Evolutionary conservation across 192 early-diverging fungal species (phyloP).

Genomic region (Mortierella antarctica): DNA sequence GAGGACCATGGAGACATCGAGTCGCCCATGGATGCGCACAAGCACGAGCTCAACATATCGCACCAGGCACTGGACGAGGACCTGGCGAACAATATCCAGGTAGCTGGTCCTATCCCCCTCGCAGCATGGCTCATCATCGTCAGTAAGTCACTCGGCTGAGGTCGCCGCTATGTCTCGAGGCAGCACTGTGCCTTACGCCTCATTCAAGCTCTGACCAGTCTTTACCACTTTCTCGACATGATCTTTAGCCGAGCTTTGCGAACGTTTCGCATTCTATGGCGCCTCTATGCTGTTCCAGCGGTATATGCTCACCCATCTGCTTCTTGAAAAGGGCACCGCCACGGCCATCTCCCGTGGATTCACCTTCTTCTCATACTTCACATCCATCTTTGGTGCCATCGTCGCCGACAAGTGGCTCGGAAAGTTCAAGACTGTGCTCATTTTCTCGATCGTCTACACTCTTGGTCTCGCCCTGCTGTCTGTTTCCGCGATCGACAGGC

Average conservation of each 20-base stretch:
- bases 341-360: slow-evolving; percentile 72
- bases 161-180: too few relatives aligned
- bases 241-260: slow-evolving; percentile 66
- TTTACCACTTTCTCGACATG: slow-evolving; percentile 16
- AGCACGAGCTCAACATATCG: slow-evolving; percentile 11
- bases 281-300: slow-evolving; percentile 70
- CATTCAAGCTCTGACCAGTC: not conserved
- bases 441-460: slow-evolving; percentile 69
- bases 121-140: slow-evolving; percentile 51
- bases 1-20: not conserved
- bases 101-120: slow-evolving; percentile 46
- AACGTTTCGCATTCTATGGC: slow-evolving; percentile 74
- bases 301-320: slow-evolving; percentile 67
- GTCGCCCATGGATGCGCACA: not conserved
- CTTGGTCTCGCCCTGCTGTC: slow-evolving; percentile 64
- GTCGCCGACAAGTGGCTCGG: slow-evolving; percentile 71
- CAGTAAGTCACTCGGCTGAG: slow-evolving; percentile 62
- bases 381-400: slow-evolving; percentile 70
- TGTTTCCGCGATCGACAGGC: slow-evolving; percentile 62
- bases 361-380: slow-evolving; percentile 73
- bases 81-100: slow-evolving; percentile 24
- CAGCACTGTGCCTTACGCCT: too few relatives aligned
- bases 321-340: slow-evolving; percentile 52
- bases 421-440: slow-evolving; percentile 73
- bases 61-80: not conserved